Conservation (phyloP, 371 early-diverging fungal species). For the Apophysomyces sp. region DNA sequence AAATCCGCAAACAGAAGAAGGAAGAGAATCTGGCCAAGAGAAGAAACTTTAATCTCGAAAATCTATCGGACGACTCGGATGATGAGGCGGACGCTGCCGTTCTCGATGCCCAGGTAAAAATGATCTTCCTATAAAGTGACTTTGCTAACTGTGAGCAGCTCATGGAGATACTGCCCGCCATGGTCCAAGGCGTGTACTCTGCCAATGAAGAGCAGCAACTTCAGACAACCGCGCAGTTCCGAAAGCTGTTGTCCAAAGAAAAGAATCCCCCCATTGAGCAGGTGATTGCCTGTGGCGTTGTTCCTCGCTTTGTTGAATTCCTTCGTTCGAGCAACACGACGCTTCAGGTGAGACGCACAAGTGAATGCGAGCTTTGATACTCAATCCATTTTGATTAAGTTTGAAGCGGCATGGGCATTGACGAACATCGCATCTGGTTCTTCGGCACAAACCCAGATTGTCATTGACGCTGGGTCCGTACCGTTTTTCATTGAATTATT, state of each 20-base stretch:
- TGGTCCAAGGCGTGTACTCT: conserved; percentile 80
- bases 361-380: neutral
- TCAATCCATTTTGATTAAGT: conserved; percentile 53
- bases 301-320: conserved; percentile 96
- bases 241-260: conserved; percentile 96
- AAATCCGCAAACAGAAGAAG: conserved; percentile 93
- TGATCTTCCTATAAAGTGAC: neutral
- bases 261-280: conserved; percentile 97
- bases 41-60: conserved; percentile 70
- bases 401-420: conserved; percentile 99
- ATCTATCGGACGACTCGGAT: conserved; percentile 74
- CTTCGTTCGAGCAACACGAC: conserved; percentile 71
- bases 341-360: conserved; percentile 91
- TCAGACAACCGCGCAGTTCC: conserved; percentile 85
- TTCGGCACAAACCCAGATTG: conserved; percentile 92
- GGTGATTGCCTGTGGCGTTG: conserved; percentile 94
- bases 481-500: conserved; percentile 92
- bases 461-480: conserved; percentile 92
- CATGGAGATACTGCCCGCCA: conserved; percentile 64
- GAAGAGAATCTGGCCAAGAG: conserved; percentile 94
- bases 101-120: conserved; percentile 51
- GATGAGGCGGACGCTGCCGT: conserved; percentile 66
- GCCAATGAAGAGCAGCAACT: conserved; percentile 75
- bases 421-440: conserved; percentile 99
- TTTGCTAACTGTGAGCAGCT: conserved; percentile 22